Conservation (phyloP, 169 alveolate species). For the Theileria orientalis region DNA sequence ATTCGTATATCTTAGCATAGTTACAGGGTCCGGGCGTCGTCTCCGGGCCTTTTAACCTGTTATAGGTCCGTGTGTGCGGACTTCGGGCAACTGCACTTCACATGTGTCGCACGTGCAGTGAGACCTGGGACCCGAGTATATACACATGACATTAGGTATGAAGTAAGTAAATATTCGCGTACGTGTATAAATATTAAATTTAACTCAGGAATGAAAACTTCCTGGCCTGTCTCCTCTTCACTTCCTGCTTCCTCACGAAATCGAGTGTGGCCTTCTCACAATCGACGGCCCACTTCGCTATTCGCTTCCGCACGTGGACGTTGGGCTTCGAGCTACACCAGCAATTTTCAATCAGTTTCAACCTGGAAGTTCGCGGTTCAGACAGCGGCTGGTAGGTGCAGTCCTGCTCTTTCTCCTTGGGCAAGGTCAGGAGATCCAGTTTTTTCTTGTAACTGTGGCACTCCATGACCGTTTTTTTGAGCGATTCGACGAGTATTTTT, state of each 20-base stretch:
- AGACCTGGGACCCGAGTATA: too few species aligned
- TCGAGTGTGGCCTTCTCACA: conserved; percentile 1
- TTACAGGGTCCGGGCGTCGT: too few species aligned
- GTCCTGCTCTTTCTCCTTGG: neutral
- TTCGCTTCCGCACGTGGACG: neutral
- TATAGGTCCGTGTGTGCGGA: too few species aligned
- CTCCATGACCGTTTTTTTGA: conserved; percentile 44
- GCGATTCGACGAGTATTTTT: conserved; percentile 31
- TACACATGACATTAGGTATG: too few species aligned
- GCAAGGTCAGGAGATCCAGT: conserved; percentile 21
- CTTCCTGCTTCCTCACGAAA: neutral
- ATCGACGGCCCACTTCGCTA: conserved; percentile 10
- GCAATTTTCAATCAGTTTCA: conserved; percentile 23
- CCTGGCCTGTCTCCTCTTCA: neutral
- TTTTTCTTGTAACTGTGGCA: conserved; percentile 17
- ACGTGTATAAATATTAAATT: too few species aligned
- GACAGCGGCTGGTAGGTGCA: neutral
- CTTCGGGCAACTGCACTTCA: too few species aligned
- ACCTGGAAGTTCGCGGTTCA: neutral
- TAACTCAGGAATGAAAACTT: too few species aligned
- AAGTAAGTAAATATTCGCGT: too few species aligned
- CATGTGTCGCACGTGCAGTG: too few species aligned
- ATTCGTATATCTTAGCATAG: too few species aligned
- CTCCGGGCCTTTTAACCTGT: too few species aligned
- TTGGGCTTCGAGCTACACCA: conserved; percentile 39